Base-by-base conservation (phyloP, 306 rosid species). In the Ochetophila trinervis region DNA sequence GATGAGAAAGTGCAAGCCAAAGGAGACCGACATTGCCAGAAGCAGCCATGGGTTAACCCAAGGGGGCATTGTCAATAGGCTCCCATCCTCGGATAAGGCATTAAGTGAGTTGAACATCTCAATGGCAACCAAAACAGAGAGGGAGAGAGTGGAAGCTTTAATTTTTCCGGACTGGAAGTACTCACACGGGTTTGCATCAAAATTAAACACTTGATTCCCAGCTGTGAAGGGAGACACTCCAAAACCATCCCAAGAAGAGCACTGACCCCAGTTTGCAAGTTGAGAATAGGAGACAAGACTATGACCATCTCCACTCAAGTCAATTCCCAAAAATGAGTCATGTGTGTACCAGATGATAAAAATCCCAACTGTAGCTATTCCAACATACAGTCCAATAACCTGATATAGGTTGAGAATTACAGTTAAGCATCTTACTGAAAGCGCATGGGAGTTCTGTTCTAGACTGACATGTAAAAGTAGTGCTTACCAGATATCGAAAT, bases 11-110 rank as follows among this genome's bases (percentile, higher is more conserved):
- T 90, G 96, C 77, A 87, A 65, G 53, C 91, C 91, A 51, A 90
- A 90, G 30, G 96, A 90, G 19, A 87, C 73, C 16, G 87, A 87
- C 95, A 87, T 90, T 66, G 96, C 96, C 76, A 87, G 47, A 44
- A 90, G 86, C 45, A 90, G 96, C 88, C 86, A 90, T 5, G 96
- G 95, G 76, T 85, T 90, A 51, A 83, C 87, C 96, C 96, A 90
- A 2, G 95, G 96, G 44, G 96, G 96, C 96, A 90, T 90, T 27
- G 89, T 23, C 76, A 85, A 53, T 66, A 90, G 86, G 74, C 96
- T 87, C 73, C 91, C 94, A 19, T 89, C 94, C 65, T 79, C 96
- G 4, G 95, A 91, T 24, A 91, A 80, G 35, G 95, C 95, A 50
- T 88, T 88, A 42, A 88, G 86, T 16, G 95, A 85, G 76, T 88